phyloP scores from a whole-genome alignment of 495 filamentous ascomycete genomes.

The Pyrenopolyporus hunteri region DNA sequence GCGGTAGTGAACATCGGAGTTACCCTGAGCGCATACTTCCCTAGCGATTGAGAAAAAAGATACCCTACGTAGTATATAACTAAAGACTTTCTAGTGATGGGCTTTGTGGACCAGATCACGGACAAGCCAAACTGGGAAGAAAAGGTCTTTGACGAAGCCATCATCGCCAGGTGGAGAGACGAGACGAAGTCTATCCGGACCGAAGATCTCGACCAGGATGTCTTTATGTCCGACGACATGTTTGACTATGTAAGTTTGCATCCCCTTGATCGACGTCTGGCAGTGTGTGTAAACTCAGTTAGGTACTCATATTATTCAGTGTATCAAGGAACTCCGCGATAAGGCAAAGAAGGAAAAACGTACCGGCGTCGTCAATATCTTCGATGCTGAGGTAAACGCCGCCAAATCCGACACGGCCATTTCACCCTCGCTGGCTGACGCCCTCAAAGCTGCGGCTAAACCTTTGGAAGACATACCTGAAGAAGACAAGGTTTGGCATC shows the following conservation, averaged over 20 bases:
- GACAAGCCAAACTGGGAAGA: conserved; percentile 58
- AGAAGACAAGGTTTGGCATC: conserved; percentile 63
- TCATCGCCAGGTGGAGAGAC: conserved; percentile 43
- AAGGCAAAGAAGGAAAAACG: conserved; percentile 45
- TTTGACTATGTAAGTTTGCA: conserved; percentile 50
- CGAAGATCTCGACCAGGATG: conserved; percentile 27
- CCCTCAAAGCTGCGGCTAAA: conserved; percentile 25
- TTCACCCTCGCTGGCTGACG: conserved; percentile 16
- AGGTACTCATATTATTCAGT: conserved; percentile 34
- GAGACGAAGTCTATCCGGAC: conserved; percentile 32
- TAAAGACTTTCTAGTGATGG: conserved; percentile 32
- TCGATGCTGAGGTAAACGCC: conserved; percentile 39
- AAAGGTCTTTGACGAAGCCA: conserved; percentile 59
- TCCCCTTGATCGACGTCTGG: too few species aligned
- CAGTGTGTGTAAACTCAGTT: too few species aligned
- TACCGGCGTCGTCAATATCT: conserved; percentile 41
- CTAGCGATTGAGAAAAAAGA: neutral
- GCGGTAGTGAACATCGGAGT: too few species aligned
- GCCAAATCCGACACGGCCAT: conserved; percentile 42
- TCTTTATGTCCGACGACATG: conserved; percentile 54
- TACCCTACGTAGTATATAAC: neutral
- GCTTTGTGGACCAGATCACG: conserved; percentile 43
- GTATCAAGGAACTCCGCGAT: conserved; percentile 57
- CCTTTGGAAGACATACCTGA: conserved; percentile 54
- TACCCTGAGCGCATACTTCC: too few species aligned